These are phyloP conservation scores for Fragilariopsis cylindrus DNA, from an alignment of 108 stramenopile species.

Conservation along the genomic window DNA sequence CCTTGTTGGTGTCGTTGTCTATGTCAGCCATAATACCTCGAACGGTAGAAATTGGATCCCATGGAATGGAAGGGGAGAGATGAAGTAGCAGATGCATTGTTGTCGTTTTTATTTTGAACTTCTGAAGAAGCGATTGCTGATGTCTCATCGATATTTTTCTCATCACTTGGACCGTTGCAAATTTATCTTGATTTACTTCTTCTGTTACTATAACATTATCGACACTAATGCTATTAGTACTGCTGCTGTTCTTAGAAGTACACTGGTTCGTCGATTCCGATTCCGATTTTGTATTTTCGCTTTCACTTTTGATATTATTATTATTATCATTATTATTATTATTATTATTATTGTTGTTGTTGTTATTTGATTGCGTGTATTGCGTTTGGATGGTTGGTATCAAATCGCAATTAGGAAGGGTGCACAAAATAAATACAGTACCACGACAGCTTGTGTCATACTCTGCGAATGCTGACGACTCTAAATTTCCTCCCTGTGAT, in stretches of 20 bases:
- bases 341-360: not conserved
- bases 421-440: constrained; percentile 64
- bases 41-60: constrained; percentile 76
- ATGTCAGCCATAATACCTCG: constrained; percentile 49
- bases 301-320: constrained; percentile 14
- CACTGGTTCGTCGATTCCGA: not conserved
- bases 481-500: constrained; percentile 19
- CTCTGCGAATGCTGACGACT: constrained; percentile 37
- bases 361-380: constrained; percentile 25
- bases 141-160: not conserved
- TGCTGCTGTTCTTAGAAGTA: too few relatives aligned
- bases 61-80: constrained; percentile 16
- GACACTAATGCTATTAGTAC: too few relatives aligned
- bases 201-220: too few relatives aligned
- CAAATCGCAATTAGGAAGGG: constrained; percentile 40
- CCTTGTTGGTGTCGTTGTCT: constrained; percentile 24
- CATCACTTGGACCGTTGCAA: too few relatives aligned
- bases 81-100: not conserved
- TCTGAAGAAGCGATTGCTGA: not conserved
- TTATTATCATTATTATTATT: too few relatives aligned
- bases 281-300: constrained; percentile 1
- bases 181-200: too few relatives aligned
- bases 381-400: constrained; percentile 43
- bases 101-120: not conserved
- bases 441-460: constrained; percentile 73